phyloP scores from a whole-genome alignment of 1,284 basidiomycete genomes.

The Pascua guehoae region DNA sequence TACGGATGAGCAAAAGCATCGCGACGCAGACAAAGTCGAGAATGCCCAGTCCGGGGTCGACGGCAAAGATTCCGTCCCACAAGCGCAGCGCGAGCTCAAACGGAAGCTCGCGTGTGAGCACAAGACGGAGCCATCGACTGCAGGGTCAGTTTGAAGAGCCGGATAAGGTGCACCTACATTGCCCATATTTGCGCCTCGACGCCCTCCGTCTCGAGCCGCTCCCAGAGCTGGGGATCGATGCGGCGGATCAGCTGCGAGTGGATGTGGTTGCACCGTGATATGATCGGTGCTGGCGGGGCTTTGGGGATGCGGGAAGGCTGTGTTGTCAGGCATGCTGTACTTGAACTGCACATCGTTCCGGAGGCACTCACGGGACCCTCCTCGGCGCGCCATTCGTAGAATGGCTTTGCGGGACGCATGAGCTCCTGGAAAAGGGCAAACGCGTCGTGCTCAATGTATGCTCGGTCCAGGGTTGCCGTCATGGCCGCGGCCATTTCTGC shows the following conservation, averaged over 20 bases:
- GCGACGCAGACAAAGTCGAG: conserved; percentile 81
- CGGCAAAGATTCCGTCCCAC: conserved; percentile 89
- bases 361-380: conserved; percentile 36
- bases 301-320: conserved; percentile 26
- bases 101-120: conserved; percentile 85
- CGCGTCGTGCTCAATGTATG: conserved; percentile 59
- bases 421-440: conserved; percentile 73
- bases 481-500: conserved; percentile 26
- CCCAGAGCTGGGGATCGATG: conserved; percentile 78
- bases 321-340: background rate
- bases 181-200: conserved; percentile 94
- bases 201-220: conserved; percentile 66
- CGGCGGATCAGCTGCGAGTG: conserved; percentile 67
- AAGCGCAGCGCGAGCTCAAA: conserved; percentile 66
- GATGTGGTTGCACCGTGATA: conserved; percentile 71
- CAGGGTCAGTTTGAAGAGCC: background rate
- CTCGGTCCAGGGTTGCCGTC: conserved; percentile 37
- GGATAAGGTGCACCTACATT: conserved; percentile 59
- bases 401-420: conserved; percentile 70
- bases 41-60: conserved; percentile 64
- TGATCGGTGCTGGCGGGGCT: conserved; percentile 63
- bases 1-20: conserved; percentile 87
- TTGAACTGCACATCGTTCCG: background rate
- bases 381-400: conserved; percentile 81
- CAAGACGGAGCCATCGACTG: conserved; percentile 82